Percentiles rank a stretch among this genome's conserved stretches.
phyloP scores from a whole-genome alignment of 2,329 filamentous ascomycete species.

The Arthrobotrys entomopaga region DNA sequence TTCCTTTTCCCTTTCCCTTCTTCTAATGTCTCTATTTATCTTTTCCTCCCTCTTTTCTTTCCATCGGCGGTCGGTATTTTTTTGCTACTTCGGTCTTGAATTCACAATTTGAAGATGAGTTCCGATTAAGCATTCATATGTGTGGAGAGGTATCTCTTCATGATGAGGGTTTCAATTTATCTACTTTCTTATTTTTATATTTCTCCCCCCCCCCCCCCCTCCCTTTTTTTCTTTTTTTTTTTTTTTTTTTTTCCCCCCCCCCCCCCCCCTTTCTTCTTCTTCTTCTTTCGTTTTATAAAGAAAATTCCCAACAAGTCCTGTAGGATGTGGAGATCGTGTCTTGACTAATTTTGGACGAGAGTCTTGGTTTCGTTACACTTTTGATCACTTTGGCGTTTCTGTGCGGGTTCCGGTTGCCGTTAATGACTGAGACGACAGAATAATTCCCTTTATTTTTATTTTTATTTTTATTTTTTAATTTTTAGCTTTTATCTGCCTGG shows the following conservation, averaged over 20 bases:
- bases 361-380: constrained; percentile 25
- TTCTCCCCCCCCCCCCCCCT: no score
- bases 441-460: no score
- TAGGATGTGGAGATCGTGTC: constrained; percentile 10
- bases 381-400: constrained; percentile 33
- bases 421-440: constrained; percentile 38
- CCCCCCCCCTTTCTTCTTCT: constrained; percentile 10
- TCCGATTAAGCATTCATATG: no score
- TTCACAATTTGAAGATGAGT: no score
- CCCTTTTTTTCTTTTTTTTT: constrained; percentile 14
- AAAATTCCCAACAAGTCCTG: no score
- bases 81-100: background rate
- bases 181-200: constrained; percentile 11
- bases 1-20: constrained; percentile 8
- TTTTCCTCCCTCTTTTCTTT: constrained; percentile 8
- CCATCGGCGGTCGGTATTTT: background rate
- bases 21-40: constrained; percentile 4
- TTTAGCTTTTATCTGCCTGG: background rate
- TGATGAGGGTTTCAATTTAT: no score
- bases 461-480: constrained; percentile 10
- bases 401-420: constrained; percentile 26
- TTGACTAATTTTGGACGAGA: constrained; percentile 25
- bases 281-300: constrained; percentile 4
- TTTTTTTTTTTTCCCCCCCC: constrained; percentile 3
- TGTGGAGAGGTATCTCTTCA: no score